These are phyloP conservation scores for Eutrema japonicum DNA, from an alignment of 345 rosid species.

Conservation along the genomic window DNA sequence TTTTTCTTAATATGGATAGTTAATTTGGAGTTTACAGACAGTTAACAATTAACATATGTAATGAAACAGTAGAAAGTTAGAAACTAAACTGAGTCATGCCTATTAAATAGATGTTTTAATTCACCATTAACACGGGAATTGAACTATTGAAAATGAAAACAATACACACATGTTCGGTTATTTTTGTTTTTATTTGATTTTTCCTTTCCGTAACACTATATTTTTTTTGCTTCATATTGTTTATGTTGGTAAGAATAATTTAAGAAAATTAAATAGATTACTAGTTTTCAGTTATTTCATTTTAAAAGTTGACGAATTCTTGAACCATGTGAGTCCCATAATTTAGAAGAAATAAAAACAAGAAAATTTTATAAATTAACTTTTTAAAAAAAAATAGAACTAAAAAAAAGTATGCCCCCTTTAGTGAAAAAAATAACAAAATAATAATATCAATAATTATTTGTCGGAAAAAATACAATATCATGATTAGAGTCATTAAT, in stretches of 20 bases:
- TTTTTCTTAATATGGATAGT: neutral
- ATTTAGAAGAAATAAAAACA: neutral
- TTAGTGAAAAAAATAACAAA: too few relatives aligned
- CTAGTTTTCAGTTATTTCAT: neutral
- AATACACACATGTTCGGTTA: conserved; percentile 17
- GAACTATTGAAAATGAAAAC: too few relatives aligned
- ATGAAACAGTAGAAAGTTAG: conserved; percentile 4
- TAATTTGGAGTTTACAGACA: conserved; percentile 1
- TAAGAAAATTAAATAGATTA: neutral
- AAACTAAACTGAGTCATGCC: too few relatives aligned
- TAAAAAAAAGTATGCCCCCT: neutral
- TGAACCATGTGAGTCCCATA: neutral
- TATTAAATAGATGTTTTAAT: neutral
- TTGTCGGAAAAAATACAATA: too few relatives aligned
- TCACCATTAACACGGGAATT: neutral
- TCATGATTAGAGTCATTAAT: too few relatives aligned
- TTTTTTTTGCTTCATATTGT: neutral
- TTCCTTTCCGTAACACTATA: neutral
- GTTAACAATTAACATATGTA: conserved; percentile 10
- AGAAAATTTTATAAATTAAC: neutral
- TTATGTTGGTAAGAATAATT: neutral
- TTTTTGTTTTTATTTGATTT: neutral
- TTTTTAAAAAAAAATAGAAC: neutral
- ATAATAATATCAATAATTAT: too few relatives aligned
- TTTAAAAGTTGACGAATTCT: neutral